phyloP scores from a whole-genome alignment of 1,284 basidiomycete genomes.

The Tilletiaria anomala region DNA sequence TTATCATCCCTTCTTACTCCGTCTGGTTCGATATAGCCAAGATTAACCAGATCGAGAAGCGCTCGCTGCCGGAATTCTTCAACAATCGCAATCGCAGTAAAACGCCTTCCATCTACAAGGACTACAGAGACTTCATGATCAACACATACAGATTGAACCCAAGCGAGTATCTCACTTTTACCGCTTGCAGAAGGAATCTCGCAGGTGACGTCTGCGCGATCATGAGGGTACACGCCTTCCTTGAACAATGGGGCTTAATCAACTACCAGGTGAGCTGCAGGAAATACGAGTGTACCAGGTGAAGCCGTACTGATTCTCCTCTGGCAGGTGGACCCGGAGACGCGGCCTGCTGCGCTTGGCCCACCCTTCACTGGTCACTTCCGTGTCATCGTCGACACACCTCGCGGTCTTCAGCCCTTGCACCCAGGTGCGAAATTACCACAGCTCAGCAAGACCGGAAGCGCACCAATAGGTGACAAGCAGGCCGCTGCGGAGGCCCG shows the following conservation, averaged over 20 bases:
- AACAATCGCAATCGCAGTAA: slow-evolving; percentile 68
- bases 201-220: slow-evolving; percentile 97
- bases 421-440: slow-evolving; percentile 71
- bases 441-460: no score
- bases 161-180: slow-evolving; percentile 90
- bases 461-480: no score
- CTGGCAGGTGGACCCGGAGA: slow-evolving; percentile 85
- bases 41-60: slow-evolving; percentile 80
- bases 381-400: slow-evolving; percentile 90
- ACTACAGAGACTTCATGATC: slow-evolving; percentile 99
- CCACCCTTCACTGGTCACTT: slow-evolving; percentile 98
- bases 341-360: slow-evolving; percentile 78
- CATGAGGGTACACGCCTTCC: slow-evolving; percentile 95
- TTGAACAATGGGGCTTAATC: slow-evolving; percentile 97
- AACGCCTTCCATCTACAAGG: slow-evolving; percentile 93
- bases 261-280: slow-evolving; percentile 87
- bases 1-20: slow-evolving; percentile 91
- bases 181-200: slow-evolving; percentile 84
- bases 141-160: slow-evolving; percentile 93
- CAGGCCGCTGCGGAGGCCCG: slow-evolving; percentile 53
- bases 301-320: not conserved
- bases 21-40: slow-evolving; percentile 95
- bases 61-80: slow-evolving; percentile 95
- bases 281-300: not conserved
- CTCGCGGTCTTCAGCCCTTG: slow-evolving; percentile 82